Evolutionary conservation across 306 rosid species (phyloP).

Genomic region (Malus sieversii): DNA sequence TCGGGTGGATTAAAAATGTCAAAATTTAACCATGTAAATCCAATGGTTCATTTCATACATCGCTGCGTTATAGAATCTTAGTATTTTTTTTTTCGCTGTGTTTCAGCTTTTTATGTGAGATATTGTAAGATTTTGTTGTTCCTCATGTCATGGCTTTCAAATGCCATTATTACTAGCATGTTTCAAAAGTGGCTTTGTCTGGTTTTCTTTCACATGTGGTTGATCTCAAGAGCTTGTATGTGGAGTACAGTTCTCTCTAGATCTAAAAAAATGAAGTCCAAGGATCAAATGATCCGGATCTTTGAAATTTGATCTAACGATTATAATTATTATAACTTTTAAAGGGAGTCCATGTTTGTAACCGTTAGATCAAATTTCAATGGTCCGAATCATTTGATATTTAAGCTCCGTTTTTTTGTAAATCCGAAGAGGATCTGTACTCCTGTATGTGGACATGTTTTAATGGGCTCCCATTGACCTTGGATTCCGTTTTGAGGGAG

Average conservation of each 20-base stretch:
- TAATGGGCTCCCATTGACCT: conserved; percentile 14
- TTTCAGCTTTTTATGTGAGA: conserved; percentile 3
- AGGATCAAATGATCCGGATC: no score
- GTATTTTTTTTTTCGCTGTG: no score
- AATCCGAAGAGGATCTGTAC: no score
- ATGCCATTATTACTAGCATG: conserved; percentile 37
- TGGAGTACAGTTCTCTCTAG: not conserved
- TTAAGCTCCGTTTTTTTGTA: no score
- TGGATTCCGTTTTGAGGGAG: conserved; percentile 7
- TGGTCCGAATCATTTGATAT: no score
- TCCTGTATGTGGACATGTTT: conserved; percentile 14
- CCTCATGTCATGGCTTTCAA: conserved; percentile 9
- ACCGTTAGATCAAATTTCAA: no score
- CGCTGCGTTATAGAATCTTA: not conserved
- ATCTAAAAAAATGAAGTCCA: no score
- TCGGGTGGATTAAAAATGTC: no score
- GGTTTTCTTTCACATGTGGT: conserved; percentile 11
- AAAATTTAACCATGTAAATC: not conserved
- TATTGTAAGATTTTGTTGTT: conserved; percentile 22
- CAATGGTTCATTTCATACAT: no score
- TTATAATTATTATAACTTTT: no score
- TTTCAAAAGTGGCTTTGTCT: conserved; percentile 31
- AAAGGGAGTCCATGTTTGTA: fast-evolving
- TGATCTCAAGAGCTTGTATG: not conserved
- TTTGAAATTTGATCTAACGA: fast-evolving